A percentile compares a stretch with the other conserved stretches of the same genome.
Evolutionary conservation across 1,284 basidiomycete species (phyloP).

Genomic region (Ustilago nuda): DNA sequence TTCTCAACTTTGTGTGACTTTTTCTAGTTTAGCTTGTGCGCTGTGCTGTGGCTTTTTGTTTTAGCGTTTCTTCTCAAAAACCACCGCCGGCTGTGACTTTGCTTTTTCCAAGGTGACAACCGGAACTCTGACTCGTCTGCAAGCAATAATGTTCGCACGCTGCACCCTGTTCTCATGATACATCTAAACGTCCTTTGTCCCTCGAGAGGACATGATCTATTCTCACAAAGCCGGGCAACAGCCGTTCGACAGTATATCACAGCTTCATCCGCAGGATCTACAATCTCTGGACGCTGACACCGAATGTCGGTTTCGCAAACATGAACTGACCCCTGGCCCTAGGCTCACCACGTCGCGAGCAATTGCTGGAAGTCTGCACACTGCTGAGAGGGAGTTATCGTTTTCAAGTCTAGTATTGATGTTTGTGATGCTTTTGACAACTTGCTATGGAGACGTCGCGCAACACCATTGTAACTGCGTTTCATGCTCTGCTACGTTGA

Average conservation of each 20-base stretch:
- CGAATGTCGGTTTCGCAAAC: too few relatives aligned
- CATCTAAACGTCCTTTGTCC: not conserved
- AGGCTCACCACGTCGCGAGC: not conserved
- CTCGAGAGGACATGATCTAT: not conserved
- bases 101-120: not conserved
- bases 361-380: not conserved
- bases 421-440: not conserved
- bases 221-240: not conserved
- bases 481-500: not conserved
- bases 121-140: slow-evolving; percentile 1
- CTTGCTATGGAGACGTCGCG: not conserved
- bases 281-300: not conserved
- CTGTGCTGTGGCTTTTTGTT: not conserved
- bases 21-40: not conserved
- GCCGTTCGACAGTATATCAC: not conserved
- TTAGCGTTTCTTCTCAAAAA: slow-evolving; percentile 1
- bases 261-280: not conserved
- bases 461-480: not conserved
- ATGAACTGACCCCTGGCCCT: not conserved
- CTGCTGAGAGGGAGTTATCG: not conserved
- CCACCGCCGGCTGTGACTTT: not conserved
- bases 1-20: not conserved
- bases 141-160: not conserved
- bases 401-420: slow-evolving; percentile 5
- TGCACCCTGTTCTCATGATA: not conserved